A percentile compares a stretch with the other conserved stretches of the same genome.
Conservation (phyloP, 176 grass and related monocot species). For the Secale cereale region DNA sequence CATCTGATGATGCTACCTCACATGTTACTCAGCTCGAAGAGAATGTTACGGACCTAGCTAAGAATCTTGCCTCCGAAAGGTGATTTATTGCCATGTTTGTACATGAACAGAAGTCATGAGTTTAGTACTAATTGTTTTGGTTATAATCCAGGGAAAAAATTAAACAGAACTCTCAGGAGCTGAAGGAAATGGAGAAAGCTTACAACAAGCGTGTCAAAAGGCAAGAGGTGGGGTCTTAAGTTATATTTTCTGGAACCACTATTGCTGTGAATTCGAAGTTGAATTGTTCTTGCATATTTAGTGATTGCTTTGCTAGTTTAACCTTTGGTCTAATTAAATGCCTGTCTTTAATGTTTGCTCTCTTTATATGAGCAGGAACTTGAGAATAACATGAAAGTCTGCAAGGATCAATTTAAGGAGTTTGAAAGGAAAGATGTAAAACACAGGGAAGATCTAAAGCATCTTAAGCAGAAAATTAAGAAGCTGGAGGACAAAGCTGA, state of each 20-base stretch:
- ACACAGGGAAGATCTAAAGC: constrained; percentile 83
- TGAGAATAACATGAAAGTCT: constrained; percentile 75
- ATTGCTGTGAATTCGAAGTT: constrained; percentile 6
- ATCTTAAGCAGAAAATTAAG: constrained; percentile 88
- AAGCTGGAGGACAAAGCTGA: constrained; percentile 80
- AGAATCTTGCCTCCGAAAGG: constrained; percentile 66
- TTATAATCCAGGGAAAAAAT: constrained; percentile 67
- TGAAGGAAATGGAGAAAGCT: constrained; percentile 65
- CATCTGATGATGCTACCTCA: constrained; percentile 73
- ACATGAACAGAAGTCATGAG: background rate
- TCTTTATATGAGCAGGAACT: constrained; percentile 53
- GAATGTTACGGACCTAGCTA: constrained; percentile 55
- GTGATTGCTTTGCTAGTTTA: background rate
- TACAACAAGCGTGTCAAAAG: constrained; percentile 79
- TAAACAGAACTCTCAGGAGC: constrained; percentile 49
- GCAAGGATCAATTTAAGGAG: constrained; percentile 93
- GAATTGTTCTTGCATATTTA: background rate
- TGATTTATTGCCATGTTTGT: constrained; percentile 29
- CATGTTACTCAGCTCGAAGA: constrained; percentile 60
- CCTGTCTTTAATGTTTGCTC: constrained; percentile 7
- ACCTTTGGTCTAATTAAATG: background rate
- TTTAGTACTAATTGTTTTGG: constrained; percentile 25
- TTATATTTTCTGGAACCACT: constrained; percentile 4
- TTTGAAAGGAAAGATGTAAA: constrained; percentile 90
- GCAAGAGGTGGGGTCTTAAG: constrained; percentile 70